These are phyloP conservation scores for Datisca glomerata DNA, from an alignment of 306 rosid species.

Conservation along the genomic window DNA sequence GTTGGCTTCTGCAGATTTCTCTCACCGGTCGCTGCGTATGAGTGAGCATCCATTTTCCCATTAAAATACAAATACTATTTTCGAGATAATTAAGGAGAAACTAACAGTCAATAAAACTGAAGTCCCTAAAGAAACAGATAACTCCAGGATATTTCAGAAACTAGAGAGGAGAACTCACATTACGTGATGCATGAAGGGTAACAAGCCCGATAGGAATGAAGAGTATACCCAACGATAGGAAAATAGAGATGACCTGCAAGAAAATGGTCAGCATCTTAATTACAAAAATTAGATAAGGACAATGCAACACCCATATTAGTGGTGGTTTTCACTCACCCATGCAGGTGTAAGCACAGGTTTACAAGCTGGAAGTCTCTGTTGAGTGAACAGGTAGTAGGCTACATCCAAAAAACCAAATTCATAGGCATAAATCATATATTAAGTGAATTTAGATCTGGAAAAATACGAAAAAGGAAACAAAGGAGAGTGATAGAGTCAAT, in stretches of 20 bases:
- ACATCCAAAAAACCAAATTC: slow-evolving; percentile 20
- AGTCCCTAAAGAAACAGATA: too few species aligned
- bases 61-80: too few species aligned
- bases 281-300: not conserved
- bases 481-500: not conserved
- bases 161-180: slow-evolving; percentile 32
- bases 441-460: not conserved
- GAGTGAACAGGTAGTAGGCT: slow-evolving; percentile 64
- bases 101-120: too few species aligned
- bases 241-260: slow-evolving; percentile 68
- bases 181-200: slow-evolving; percentile 51
- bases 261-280: slow-evolving; percentile 13
- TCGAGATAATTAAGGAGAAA: too few species aligned
- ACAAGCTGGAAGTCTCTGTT: slow-evolving; percentile 95
- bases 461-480: not conserved
- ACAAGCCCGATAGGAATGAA: slow-evolving; percentile 82
- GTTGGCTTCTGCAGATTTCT: too few species aligned
- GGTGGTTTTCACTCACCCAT: slow-evolving; percentile 40
- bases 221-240: slow-evolving; percentile 46
- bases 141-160: slow-evolving; percentile 13
- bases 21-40: too few species aligned
- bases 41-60: too few species aligned
- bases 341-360: slow-evolving; percentile 83
- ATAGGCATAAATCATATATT: slow-evolving; percentile 1
- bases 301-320: slow-evolving; percentile 14